phyloP scores from a whole-genome alignment of 2,329 filamentous ascomycete species.

The Pseudogymnoascus sp. region DNA sequence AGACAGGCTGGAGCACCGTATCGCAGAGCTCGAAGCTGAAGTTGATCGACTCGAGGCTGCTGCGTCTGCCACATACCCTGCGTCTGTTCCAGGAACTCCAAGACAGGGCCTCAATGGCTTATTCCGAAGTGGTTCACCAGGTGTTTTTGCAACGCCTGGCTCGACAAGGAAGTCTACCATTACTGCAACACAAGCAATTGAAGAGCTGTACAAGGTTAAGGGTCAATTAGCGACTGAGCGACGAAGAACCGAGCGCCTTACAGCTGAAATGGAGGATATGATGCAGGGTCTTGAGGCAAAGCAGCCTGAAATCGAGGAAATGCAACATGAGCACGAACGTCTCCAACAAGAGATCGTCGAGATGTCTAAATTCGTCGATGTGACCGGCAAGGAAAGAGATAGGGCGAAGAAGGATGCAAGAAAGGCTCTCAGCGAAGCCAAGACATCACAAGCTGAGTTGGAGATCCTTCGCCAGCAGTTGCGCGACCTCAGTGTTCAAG shows the following conservation, averaged over 20 bases:
- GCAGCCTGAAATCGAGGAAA: slow-evolving; percentile 80
- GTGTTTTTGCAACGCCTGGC: slow-evolving; percentile 51
- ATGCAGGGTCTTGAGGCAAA: slow-evolving; percentile 78
- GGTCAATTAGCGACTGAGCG: slow-evolving; percentile 67
- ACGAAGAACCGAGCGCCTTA: slow-evolving; percentile 67
- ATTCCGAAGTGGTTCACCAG: slow-evolving; percentile 50
- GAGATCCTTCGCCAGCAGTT: slow-evolving; percentile 80
- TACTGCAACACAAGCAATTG: slow-evolving; percentile 57
- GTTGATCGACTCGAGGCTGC: slow-evolving; percentile 56
- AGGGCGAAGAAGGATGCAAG: slow-evolving; percentile 69
- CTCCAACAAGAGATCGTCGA: slow-evolving; percentile 75
- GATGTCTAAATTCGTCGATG: slow-evolving; percentile 78
- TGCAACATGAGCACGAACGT: slow-evolving; percentile 72
- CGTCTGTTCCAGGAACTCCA: slow-evolving; percentile 52
- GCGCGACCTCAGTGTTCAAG: slow-evolving; percentile 80
- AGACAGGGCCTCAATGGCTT: slow-evolving; percentile 46
- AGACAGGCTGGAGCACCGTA: slow-evolving; percentile 53
- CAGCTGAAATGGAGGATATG: slow-evolving; percentile 76
- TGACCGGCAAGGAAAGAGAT: slow-evolving; percentile 75
- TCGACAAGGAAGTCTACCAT: slow-evolving; percentile 51
- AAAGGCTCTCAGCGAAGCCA: slow-evolving; percentile 69
- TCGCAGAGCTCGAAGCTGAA: slow-evolving; percentile 59
- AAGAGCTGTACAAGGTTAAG: slow-evolving; percentile 63
- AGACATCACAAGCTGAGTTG: slow-evolving; percentile 58
- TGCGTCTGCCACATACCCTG: slow-evolving; percentile 33